A percentile compares a stretch with the other conserved stretches of the same genome.
These are phyloP conservation scores for Curvularia eragrostidis DNA, from an alignment of 2,329 filamentous ascomycete species.

Conservation along the genomic window DNA sequence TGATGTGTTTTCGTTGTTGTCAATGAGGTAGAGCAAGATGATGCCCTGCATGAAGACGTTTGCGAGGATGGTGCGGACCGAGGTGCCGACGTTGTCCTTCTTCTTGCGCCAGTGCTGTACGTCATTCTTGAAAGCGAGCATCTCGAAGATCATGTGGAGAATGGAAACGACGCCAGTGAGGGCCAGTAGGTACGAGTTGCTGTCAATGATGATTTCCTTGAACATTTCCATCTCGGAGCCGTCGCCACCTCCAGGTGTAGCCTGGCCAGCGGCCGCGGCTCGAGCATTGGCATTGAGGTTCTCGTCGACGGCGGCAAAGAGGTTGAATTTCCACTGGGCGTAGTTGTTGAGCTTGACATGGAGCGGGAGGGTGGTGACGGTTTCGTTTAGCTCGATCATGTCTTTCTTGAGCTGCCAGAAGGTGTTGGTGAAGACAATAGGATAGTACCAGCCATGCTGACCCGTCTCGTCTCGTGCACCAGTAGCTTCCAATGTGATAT, in stretches of 20 bases:
- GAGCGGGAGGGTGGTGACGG: conserved; percentile 79
- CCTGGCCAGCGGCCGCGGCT: conserved; percentile 74
- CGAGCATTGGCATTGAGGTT: conserved; percentile 83
- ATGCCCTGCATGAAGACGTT: conserved; percentile 97
- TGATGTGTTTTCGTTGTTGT: conserved; percentile 96
- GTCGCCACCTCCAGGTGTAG: conserved; percentile 79
- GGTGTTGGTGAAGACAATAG: conserved; percentile 88
- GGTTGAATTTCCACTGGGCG: conserved; percentile 85
- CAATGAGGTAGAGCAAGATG: conserved; percentile 95
- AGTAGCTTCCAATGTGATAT: conserved; percentile 78
- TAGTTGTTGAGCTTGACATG: conserved; percentile 85
- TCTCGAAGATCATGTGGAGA: conserved; percentile 93
- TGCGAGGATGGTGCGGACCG: conserved; percentile 91
- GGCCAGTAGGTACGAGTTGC: conserved; percentile 86
- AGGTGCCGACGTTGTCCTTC: conserved; percentile 98
- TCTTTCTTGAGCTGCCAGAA: conserved; percentile 96
- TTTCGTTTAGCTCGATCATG: conserved; percentile 91
- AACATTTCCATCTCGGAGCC: conserved; percentile 96
- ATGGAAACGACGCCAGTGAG: conserved; percentile 86
- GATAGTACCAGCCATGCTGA: conserved; percentile 92
- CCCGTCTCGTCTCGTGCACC: conserved; percentile 83
- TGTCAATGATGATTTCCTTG: conserved; percentile 93
- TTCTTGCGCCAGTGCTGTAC: conserved; percentile 99
- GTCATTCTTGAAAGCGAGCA: conserved; percentile 94
- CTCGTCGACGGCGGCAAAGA: conserved; percentile 84